phyloP scores from a whole-genome alignment of 1,139 yeast genomes.

The Protomyces pachydermus region DNA sequence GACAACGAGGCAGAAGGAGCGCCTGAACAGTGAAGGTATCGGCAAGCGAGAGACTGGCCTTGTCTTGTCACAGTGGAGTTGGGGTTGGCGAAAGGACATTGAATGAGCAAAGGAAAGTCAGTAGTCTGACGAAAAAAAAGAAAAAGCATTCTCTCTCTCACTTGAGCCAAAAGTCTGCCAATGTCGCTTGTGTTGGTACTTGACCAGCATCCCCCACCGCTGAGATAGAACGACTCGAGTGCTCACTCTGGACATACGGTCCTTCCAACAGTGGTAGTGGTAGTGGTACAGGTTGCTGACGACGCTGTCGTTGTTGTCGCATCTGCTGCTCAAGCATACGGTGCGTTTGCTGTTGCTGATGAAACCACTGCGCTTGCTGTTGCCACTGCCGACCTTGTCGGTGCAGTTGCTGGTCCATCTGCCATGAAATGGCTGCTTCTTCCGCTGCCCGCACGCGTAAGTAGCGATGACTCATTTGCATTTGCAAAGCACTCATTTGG shows the following conservation, averaged over 20 bases:
- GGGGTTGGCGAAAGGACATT: slow-evolving; percentile 23
- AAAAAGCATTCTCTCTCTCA: background rate
- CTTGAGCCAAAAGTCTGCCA: background rate
- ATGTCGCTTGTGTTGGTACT: background rate
- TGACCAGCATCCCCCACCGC: background rate
- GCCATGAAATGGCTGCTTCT: background rate
- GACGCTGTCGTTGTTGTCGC: background rate
- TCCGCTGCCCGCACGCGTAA: background rate
- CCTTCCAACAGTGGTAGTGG: background rate
- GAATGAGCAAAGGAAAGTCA: background rate
- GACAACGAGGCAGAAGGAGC: slow-evolving; percentile 17
- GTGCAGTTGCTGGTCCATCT: background rate
- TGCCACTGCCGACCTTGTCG: background rate
- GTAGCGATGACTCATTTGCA: background rate
- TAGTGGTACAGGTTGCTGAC: background rate
- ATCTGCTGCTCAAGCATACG: background rate
- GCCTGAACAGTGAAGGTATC: slow-evolving; percentile 17
- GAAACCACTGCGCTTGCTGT: background rate
- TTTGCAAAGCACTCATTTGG: background rate
- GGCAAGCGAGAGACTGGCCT: slow-evolving; percentile 19
- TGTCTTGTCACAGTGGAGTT: slow-evolving; percentile 19
- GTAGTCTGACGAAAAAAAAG: background rate
- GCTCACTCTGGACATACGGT: background rate
- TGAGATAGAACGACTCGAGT: background rate
- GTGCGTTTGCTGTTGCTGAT: background rate